phyloP scores from a whole-genome alignment of 306 rosid species.

The Acacia melanoxylon region DNA sequence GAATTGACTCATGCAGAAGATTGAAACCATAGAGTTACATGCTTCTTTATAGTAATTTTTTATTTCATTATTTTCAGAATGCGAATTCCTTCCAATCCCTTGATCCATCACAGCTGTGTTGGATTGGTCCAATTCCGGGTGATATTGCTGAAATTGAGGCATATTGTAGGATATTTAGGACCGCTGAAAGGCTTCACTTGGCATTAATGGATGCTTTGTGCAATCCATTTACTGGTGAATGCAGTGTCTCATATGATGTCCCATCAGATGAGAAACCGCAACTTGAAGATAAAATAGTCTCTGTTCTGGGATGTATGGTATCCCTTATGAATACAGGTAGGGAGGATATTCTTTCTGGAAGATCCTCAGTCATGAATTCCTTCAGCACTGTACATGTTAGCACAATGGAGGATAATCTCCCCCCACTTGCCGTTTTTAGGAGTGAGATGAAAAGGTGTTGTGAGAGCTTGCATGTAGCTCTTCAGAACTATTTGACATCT shows the following conservation, averaged over 20 bases:
- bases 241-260: slow-evolving; percentile 72
- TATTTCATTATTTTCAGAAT: slow-evolving; percentile 27
- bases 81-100: slow-evolving; percentile 48
- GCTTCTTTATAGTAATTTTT: background rate
- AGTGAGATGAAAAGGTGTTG: slow-evolving; percentile 94
- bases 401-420: slow-evolving; percentile 59
- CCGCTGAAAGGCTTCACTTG: slow-evolving; percentile 68
- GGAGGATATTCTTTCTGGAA: slow-evolving; percentile 83
- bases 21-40: slow-evolving; percentile 24
- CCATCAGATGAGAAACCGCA: slow-evolving; percentile 62
- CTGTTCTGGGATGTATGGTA: slow-evolving; percentile 84
- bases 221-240: slow-evolving; percentile 76
- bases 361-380: slow-evolving; percentile 51
- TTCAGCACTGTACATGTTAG: slow-evolving; percentile 41
- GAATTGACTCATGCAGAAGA: slow-evolving; percentile 7
- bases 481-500: slow-evolving; percentile 66
- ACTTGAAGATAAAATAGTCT: slow-evolving; percentile 86
- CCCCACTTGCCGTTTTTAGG: slow-evolving; percentile 81
- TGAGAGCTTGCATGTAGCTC: slow-evolving; percentile 92
- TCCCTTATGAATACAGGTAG: slow-evolving; percentile 74
- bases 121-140: slow-evolving; percentile 92
- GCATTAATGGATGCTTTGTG: slow-evolving; percentile 80
- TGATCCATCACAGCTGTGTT: slow-evolving; percentile 48
- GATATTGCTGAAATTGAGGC: slow-evolving; percentile 98
- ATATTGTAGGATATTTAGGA: slow-evolving; percentile 87